Conservation (phyloP, 805 yeast genomes). For the Saccharomycopsis selenospora region DNA sequence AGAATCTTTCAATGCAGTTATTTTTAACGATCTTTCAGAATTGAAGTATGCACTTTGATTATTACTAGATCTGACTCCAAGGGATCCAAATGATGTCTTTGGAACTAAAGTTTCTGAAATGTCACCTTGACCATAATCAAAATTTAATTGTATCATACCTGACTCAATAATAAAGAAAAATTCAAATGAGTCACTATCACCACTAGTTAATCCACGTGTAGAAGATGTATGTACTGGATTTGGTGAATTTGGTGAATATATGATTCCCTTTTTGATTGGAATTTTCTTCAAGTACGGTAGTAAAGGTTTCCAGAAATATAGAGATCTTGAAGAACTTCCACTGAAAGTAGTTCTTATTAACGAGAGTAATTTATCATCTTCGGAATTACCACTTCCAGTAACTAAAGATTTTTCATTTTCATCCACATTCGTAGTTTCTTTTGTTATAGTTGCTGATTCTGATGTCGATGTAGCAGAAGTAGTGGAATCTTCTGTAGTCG, state of each 20-base stretch:
- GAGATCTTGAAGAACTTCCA: conserved; percentile 44
- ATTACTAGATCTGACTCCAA: conserved; percentile 23
- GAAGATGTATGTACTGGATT: neutral
- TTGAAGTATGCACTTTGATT: conserved; percentile 23
- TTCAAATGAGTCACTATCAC: conserved; percentile 23
- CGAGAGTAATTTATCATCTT: conserved; percentile 41
- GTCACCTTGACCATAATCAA: conserved; percentile 35
- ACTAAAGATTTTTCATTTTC: conserved; percentile 26
- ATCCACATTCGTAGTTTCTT: conserved; percentile 25
- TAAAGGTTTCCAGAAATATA: conserved; percentile 52
- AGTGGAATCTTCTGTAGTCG: no score
- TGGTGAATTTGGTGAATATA: conserved; percentile 35
- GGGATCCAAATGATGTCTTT: conserved; percentile 68
- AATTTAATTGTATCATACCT: conserved; percentile 40
- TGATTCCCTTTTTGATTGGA: conserved; percentile 37
- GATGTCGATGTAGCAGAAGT: neutral
- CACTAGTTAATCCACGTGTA: neutral
- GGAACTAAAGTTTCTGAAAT: conserved; percentile 52
- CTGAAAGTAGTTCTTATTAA: conserved; percentile 58
- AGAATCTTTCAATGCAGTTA: conserved; percentile 28
- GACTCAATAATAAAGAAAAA: conserved; percentile 45
- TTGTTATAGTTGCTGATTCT: neutral
- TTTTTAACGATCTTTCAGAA: conserved; percentile 36
- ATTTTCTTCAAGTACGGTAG: conserved; percentile 46
- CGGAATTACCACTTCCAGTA: conserved; percentile 34